Evolutionary conservation across 2,329 filamentous ascomycete genomes (phyloP), one percentile per base, ranked within the genome.

Genomic region (Epichloe festucae): DNA sequence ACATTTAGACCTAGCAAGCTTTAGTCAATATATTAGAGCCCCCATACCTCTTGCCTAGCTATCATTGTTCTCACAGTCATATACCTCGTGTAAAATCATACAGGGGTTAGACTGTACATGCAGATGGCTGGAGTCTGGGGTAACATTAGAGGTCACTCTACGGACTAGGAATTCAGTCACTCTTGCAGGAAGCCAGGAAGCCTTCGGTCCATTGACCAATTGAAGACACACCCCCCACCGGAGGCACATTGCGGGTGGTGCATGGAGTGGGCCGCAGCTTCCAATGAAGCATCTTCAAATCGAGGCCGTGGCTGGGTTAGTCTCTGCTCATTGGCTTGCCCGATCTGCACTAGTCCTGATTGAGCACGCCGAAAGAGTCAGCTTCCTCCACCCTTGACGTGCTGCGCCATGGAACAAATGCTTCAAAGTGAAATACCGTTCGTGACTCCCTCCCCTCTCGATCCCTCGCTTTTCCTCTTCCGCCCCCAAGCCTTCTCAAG

Each of bases 321-420:
- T 6, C 0, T 1, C 3, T 3, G 8, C 0, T 62, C 23, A 69
- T 69, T 70, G 65, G 68, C 14, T 36, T 53, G 52, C 52, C 52
- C 51, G 31, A 12, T 39, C 36, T 3, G 48, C 64, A 61, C 69
- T 68, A 69, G 55, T 39, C 69, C 68, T 53, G 51, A 60, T 67
- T 59, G 60, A 68, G 68, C 69, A 71, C 69, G 69, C 69, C 69
- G 69, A 71, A 70, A 62, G 67, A 69, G 65, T 69, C 67, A 66
- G 63, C 60, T 57, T 60, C 50, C 57, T 56, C 56, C 55, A 55
- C 58, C 38, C 52, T 43, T 17, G 57, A 58, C 57, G 47, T 59
- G 62, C 65, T 64, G 61, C 60, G 65, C 62, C 62, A 59, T 63
- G 59, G 54, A 55, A 48, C 53, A 52, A 51, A 48, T 41, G 51